phyloP scores from a whole-genome alignment of 768 basidiomycete genomes.

The Phylloporus rhodoxanthus region DNA sequence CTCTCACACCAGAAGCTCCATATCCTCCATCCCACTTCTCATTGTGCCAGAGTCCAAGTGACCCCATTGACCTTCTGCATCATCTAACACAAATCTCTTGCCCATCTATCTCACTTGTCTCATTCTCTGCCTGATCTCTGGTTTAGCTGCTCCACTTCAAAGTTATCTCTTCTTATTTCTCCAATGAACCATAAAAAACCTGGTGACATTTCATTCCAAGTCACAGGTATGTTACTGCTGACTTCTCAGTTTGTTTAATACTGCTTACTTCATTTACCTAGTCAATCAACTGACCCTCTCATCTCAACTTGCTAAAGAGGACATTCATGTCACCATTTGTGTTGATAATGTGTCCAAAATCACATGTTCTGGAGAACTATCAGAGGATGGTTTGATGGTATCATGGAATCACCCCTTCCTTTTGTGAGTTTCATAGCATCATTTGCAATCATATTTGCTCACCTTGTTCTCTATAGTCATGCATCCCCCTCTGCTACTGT shows the following conservation, averaged over 20 bases:
- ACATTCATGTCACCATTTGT: too few species aligned
- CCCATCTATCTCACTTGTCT: too few species aligned
- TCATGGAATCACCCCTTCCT: too few species aligned
- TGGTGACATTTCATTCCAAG: not conserved
- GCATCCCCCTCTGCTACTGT: not conserved
- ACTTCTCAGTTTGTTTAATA: not conserved
- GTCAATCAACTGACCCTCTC: too few species aligned
- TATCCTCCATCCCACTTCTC: too few species aligned
- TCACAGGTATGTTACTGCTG: not conserved
- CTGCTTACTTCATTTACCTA: not conserved
- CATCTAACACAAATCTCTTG: too few species aligned
- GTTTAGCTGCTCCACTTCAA: not conserved
- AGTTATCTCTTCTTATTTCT: not conserved
- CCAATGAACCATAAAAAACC: not conserved
- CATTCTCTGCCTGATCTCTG: too few species aligned
- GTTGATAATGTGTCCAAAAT: too few species aligned
- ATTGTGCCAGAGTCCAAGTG: too few species aligned
- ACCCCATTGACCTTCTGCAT: too few species aligned
- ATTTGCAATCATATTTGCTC: not conserved
- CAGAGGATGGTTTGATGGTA: not conserved
- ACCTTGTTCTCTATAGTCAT: not conserved
- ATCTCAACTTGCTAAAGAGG: too few species aligned
- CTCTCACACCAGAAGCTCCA: not conserved
- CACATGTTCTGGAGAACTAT: not conserved
- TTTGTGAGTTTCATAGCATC: not conserved